Evolutionary conservation across 140 eudicot genomes (phyloP).

Genomic region (Senecio squalidus): DNA sequence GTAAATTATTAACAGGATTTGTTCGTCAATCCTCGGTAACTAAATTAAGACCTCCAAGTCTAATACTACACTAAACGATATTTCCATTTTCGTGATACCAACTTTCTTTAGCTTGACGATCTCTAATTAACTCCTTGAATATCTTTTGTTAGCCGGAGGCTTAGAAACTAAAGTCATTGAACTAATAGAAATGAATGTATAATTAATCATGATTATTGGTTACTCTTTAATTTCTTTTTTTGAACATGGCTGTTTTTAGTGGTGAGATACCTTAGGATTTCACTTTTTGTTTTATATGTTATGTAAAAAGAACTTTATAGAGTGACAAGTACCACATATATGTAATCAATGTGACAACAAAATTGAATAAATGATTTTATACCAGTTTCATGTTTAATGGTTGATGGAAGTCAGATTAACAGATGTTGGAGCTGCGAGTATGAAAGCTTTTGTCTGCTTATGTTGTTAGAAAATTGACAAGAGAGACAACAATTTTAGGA

Average conservation of each 20-base stretch:
- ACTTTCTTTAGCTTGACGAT: no score
- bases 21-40: no score
- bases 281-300: conserved; percentile 21
- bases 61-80: no score
- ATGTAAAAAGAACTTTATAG: conserved; percentile 11
- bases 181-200: not conserved
- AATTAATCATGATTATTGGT: not conserved
- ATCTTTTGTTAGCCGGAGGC: no score
- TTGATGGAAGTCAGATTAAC: conserved; percentile 37
- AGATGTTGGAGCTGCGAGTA: conserved; percentile 38
- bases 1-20: no score
- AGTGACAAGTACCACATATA: conserved; percentile 26
- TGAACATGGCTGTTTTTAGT: not conserved
- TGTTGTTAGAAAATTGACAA: conserved; percentile 37
- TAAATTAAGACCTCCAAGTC: no score
- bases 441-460: conserved; percentile 41
- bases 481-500: conserved; percentile 37
- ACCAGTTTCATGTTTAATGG: conserved; percentile 42
- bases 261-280: conserved; percentile 12
- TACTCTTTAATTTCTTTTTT: not conserved
- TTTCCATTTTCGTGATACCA: no score
- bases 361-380: conserved; percentile 35
- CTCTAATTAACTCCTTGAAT: no score
- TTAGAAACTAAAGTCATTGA: no score
- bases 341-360: conserved; percentile 35